Conservation (phyloP, 192 early-diverging fungal species). For the Coemansia sp. region DNA sequence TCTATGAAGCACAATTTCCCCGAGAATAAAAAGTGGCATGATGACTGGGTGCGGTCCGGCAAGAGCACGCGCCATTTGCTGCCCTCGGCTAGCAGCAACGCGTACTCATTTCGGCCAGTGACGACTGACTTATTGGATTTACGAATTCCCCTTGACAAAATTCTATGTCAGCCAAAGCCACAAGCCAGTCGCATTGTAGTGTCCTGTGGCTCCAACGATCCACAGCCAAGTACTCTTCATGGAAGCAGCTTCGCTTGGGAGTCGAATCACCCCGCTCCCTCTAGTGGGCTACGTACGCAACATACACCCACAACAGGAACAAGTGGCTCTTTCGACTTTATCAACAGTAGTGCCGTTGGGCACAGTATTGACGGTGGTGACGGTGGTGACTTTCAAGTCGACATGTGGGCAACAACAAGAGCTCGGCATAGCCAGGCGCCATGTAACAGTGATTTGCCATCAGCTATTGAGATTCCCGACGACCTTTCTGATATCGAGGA, state of each 20-base stretch:
- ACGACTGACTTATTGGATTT: constrained; percentile 29
- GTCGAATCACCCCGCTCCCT: background rate
- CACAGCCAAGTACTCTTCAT: background rate
- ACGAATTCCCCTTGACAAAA: constrained; percentile 23
- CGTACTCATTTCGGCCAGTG: constrained; percentile 14
- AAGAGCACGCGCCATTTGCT: constrained; percentile 5
- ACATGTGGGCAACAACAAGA: background rate
- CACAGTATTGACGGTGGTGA: constrained; percentile 7
- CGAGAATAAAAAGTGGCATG: constrained; percentile 32
- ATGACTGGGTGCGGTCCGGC: constrained; percentile 33
- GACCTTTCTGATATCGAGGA: constrained; percentile 5
- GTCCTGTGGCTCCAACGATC: background rate
- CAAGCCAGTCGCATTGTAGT: background rate
- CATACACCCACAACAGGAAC: background rate
- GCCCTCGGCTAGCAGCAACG: background rate
- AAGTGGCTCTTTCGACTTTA: background rate
- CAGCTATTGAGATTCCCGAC: constrained; percentile 37
- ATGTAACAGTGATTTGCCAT: constrained; percentile 15
- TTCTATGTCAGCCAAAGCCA: constrained; percentile 8
- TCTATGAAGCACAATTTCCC: constrained; percentile 38
- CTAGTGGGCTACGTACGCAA: background rate
- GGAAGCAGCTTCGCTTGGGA: background rate
- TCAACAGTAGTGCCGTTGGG: background rate
- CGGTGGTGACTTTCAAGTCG: constrained; percentile 36
- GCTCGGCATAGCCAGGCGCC: background rate